These are phyloP conservation scores for Cornus florida DNA, from an alignment of 148 eudicot genomes.

Conservation along the genomic window DNA sequence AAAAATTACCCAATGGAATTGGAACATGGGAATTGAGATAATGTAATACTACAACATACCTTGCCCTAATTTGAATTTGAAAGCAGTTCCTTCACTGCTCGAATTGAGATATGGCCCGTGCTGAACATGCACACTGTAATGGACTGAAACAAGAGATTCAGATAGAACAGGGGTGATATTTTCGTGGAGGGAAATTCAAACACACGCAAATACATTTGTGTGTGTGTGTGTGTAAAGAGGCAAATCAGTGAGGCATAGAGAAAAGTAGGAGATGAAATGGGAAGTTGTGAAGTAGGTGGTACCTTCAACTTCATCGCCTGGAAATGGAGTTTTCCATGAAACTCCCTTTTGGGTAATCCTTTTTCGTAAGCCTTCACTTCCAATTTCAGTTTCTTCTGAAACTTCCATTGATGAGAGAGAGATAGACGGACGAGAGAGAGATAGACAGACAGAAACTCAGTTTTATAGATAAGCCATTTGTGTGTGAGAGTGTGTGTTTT, in stretches of 20 bases:
- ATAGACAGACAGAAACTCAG: neutral
- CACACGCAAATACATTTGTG: too few relatives aligned
- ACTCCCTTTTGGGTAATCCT: slow-evolving; percentile 29
- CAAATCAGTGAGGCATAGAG: too few relatives aligned
- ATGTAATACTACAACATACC: slow-evolving; percentile 14
- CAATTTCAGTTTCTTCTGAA: slow-evolving; percentile 27
- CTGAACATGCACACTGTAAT: slow-evolving; percentile 33
- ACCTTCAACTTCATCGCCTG: slow-evolving; percentile 61
- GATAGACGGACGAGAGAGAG: too few relatives aligned
- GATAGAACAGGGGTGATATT: neutral
- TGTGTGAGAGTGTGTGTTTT: neutral
- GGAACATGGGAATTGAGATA: neutral
- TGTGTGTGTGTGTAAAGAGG: too few relatives aligned
- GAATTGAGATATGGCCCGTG: slow-evolving; percentile 37
- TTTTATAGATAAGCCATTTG: neutral
- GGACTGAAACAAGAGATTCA: slow-evolving; percentile 31
- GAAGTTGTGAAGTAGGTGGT: neutral
- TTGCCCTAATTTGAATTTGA: slow-evolving; percentile 54
- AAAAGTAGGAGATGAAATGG: neutral
- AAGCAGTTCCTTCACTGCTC: slow-evolving; percentile 29
- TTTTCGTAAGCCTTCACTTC: slow-evolving; percentile 36
- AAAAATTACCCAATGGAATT: neutral
- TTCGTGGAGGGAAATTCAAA: neutral
- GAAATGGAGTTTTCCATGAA: slow-evolving; percentile 47
- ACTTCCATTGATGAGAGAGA: slow-evolving; percentile 15